Evolutionary conservation across 2,329 filamentous ascomycete species (phyloP).

Genomic region (Alternaria novae-zelandiae): DNA sequence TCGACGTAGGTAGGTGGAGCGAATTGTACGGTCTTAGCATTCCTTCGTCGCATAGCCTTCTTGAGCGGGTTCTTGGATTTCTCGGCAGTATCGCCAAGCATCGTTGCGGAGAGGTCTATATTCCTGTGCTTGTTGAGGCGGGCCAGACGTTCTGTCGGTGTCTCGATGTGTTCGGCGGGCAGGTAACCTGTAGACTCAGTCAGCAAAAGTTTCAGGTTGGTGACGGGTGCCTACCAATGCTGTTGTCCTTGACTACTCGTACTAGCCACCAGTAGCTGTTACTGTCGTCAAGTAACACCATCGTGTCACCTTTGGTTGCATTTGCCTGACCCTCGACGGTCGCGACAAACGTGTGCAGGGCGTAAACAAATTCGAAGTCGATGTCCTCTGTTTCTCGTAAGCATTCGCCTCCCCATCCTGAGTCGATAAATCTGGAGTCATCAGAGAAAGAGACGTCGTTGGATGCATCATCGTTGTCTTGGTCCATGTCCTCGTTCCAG

Average conservation of each 20-base stretch:
- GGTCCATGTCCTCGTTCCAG: conserved; percentile 41
- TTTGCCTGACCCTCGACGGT: conserved; percentile 98
- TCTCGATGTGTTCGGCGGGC: conserved; percentile 97
- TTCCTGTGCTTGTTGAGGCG: conserved; percentile 97
- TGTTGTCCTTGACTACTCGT: conserved; percentile 94
- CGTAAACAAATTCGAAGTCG: conserved; percentile 99
- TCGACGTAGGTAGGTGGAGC: conserved; percentile 85
- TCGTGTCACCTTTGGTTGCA: conserved; percentile 96
- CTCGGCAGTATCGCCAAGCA: conserved; percentile 75
- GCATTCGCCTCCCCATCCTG: conserved; percentile 78
- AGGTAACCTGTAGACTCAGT: conserved; percentile 76
- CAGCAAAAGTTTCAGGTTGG: neutral
- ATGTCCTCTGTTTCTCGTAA: conserved; percentile 97
- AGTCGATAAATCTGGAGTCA: conserved; percentile 70
- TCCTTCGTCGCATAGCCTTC: conserved; percentile 80
- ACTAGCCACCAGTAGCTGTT: conserved; percentile 99
- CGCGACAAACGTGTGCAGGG: conserved; percentile 94
- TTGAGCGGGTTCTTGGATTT: conserved; percentile 85
- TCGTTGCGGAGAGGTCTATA: conserved; percentile 80
- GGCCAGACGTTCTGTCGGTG: conserved; percentile 90
- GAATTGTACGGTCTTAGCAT: conserved; percentile 87
- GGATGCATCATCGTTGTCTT: conserved; percentile 63
- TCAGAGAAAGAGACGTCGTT: conserved; percentile 63
- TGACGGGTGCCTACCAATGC: conserved; percentile 68
- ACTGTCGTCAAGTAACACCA: conserved; percentile 97